Evolutionary conservation across 257 asterid genomes (phyloP), one percentile per base, ranked within the genome.

Genomic region (Solanum neorickii): DNA sequence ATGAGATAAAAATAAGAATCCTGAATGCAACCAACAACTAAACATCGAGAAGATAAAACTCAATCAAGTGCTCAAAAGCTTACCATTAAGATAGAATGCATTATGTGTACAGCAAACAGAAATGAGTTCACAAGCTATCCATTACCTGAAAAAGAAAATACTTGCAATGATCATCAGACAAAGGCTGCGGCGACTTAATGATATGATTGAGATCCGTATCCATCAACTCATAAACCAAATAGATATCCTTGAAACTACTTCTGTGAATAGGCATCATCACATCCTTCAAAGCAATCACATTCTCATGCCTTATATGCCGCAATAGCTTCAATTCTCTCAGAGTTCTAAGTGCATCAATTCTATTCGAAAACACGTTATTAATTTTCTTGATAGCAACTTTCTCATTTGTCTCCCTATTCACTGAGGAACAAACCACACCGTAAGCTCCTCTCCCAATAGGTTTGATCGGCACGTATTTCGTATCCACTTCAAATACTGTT

Each of bases 201-300:
- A 91, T 91, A 31, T 91, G 92, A 80, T 91, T 91, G 87, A 91
- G 92, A 88, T 91, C 93, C 4, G 93, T 91, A 68, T 91, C 93
- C 93, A 91, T 91, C 82, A 91, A 83, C 86, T 91, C 93, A 87
- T 88, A 91, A 68, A 91, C 93, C 90, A 91, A 86, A 82, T 91
- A 91, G 73, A 91, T 83, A 89, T 91, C 93, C 86, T 91, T 88
- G 74, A 91, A 91, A 70, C 87, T 87, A 29, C 83, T 88, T 73
- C 87, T 86, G 5, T 88, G 87, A 68, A 86, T 59, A 35, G 93
- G 93, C 88, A 90, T 90, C 93, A 91, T 90, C n/a, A 90, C 91
- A 84, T 91, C 93, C 89, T 90, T 91, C 89, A 91, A 86, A 39
- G 88, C 88, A 76, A 91, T 86, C 88, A 91, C 93, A 87, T 91